Evolutionary conservation across 176 grass and related monocot genomes (phyloP).

Genomic region (Triticum monococcum): DNA sequence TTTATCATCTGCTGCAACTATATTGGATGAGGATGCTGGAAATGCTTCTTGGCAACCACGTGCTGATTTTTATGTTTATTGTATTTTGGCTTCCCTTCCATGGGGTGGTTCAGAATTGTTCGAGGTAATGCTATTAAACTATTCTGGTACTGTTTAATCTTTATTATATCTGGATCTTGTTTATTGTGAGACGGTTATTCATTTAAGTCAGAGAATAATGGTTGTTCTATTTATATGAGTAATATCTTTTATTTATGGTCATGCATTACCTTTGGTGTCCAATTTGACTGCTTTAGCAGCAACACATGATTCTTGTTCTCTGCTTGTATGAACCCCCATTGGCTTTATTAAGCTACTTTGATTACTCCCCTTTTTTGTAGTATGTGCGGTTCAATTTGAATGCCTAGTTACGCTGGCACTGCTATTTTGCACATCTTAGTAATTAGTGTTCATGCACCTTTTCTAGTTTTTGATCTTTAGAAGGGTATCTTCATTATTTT

Average conservation of each 20-base stretch:
- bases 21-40: conserved; percentile 83
- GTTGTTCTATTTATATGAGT: too few relatives aligned
- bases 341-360: not conserved
- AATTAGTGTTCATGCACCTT: not conserved
- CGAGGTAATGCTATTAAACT: conserved; percentile 59
- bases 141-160: not conserved
- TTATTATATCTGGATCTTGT: not conserved
- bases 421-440: not conserved
- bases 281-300: not conserved
- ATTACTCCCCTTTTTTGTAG: not conserved
- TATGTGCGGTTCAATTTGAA: not conserved
- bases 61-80: conserved; percentile 97
- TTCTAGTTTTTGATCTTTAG: not conserved
- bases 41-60: conserved; percentile 87
- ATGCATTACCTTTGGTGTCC: not conserved
- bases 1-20: conserved; percentile 83
- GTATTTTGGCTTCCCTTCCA: conserved; percentile 92
- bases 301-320: not conserved
- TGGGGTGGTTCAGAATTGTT: conserved; percentile 92
- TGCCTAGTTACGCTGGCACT: not conserved
- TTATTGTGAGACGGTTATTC: too few relatives aligned
- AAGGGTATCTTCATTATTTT: not conserved
- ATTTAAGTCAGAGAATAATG: too few relatives aligned
- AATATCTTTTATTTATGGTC: too few relatives aligned
- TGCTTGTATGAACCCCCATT: not conserved